Percentiles rank a stretch among this genome's conserved stretches.
These are phyloP conservation scores for Agrocybe pediades DNA, from an alignment of 768 basidiomycete genomes.

Conservation along the genomic window DNA sequence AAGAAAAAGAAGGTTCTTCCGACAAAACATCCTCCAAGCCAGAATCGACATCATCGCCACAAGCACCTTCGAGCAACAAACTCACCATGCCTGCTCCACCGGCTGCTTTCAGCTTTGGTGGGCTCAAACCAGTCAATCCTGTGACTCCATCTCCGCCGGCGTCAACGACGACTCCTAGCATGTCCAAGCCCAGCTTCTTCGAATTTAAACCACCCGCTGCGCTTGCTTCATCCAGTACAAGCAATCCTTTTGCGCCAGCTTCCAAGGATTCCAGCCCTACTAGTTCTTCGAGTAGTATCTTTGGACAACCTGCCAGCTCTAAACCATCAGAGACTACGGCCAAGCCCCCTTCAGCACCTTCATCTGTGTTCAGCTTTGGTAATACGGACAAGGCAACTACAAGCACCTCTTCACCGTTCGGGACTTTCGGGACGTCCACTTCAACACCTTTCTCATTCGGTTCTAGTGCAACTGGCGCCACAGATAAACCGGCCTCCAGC, in stretches of 20 bases:
- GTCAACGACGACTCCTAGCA: neutral
- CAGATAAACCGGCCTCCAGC: slow-evolving; percentile 1
- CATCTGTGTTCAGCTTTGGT: slow-evolving; percentile 12
- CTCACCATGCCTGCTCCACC: slow-evolving; percentile 21
- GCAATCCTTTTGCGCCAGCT: slow-evolving; percentile 14
- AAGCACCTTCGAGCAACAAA: slow-evolving; percentile 1
- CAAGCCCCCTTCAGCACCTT: neutral
- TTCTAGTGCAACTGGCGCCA: neutral
- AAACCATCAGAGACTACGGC: slow-evolving; percentile 5
- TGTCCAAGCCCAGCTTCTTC: slow-evolving; percentile 2
- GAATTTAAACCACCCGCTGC: slow-evolving; percentile 11
- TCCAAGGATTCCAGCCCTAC: slow-evolving; percentile 5
- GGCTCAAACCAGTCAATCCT: slow-evolving; percentile 4
- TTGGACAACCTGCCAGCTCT: slow-evolving; percentile 10
- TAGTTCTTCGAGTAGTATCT: slow-evolving; percentile 1
- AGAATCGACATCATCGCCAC: slow-evolving; percentile 7
- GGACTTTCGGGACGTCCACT: slow-evolving; percentile 8
- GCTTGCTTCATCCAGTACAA: slow-evolving; percentile 15
- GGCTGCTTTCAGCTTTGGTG: slow-evolving; percentile 32
- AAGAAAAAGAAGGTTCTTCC: slow-evolving; percentile 43
- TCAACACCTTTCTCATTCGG: slow-evolving; percentile 12
- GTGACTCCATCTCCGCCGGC: neutral
- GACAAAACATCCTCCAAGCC: slow-evolving; percentile 1
- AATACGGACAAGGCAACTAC: slow-evolving; percentile 4
- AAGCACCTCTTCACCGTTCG: slow-evolving; percentile 8